Conservation (phyloP, 805 yeast species). For the Zygoascus ofunaensis region DNA sequence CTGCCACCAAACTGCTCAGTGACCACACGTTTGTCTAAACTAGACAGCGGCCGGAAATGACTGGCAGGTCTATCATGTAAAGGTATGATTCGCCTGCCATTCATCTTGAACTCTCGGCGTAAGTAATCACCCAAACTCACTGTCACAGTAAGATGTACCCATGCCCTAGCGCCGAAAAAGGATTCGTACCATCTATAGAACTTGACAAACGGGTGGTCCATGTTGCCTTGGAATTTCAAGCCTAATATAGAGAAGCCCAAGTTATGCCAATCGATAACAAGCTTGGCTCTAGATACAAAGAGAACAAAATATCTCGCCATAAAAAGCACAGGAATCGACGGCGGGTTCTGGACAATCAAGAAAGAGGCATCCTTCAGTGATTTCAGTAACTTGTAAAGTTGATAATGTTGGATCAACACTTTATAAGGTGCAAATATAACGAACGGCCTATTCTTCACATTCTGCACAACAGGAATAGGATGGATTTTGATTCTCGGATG, state of each 20-base stretch:
- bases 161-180: slow-evolving; percentile 52
- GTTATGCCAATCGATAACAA: slow-evolving; percentile 95
- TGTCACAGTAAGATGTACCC: slow-evolving; percentile 74
- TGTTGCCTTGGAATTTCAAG: slow-evolving; percentile 41
- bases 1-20: slow-evolving; percentile 25
- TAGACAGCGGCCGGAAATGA: slow-evolving; percentile 38
- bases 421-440: slow-evolving; percentile 50
- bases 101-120: slow-evolving; percentile 44
- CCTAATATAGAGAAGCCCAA: slow-evolving; percentile 77
- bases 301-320: slow-evolving; percentile 48
- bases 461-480: slow-evolving; percentile 22
- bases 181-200: slow-evolving; percentile 56
- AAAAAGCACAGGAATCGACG: slow-evolving; percentile 73
- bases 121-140: slow-evolving; percentile 58
- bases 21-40: slow-evolving; percentile 25
- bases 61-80: slow-evolving; percentile 81
- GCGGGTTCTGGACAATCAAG: slow-evolving; percentile 77
- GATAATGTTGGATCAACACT: slow-evolving; percentile 45
- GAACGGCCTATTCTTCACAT: slow-evolving; percentile 35
- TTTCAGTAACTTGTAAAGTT: slow-evolving; percentile 42
- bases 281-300: slow-evolving; percentile 42
- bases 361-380: slow-evolving; percentile 52
- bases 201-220: slow-evolving; percentile 50
- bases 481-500: slow-evolving; percentile 24
- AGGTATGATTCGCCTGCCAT: slow-evolving; percentile 42